phyloP scores from a whole-genome alignment of 2,329 filamentous ascomycete genomes.

The Mollisiaceae sp. region DNA sequence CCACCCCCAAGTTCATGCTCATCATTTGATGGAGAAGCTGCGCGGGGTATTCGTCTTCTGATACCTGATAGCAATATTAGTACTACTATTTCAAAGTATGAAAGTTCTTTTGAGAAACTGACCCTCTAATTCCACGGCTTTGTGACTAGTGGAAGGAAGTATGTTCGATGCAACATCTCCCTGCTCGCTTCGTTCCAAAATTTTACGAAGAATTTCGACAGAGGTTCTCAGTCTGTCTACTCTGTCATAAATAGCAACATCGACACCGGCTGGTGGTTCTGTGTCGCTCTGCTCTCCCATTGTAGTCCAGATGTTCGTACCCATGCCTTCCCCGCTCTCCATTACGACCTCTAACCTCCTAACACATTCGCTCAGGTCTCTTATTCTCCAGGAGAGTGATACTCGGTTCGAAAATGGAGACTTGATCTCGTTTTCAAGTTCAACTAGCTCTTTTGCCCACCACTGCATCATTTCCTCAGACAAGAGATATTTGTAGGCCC shows the following conservation, averaged over 20 bases:
- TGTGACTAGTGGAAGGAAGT: conserved; percentile 7
- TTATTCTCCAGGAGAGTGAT: conserved; percentile 9
- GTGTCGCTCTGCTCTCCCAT: not conserved
- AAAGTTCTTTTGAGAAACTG: conserved; percentile 8
- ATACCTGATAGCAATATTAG: conserved; percentile 6
- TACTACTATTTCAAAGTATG: not conserved
- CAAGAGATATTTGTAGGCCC: conserved; percentile 15
- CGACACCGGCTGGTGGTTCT: conserved; percentile 7
- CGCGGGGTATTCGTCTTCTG: conserved; percentile 14
- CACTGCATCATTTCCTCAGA: conserved; percentile 11
- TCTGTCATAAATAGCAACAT: conserved; percentile 13
- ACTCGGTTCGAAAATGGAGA: conserved; percentile 10
- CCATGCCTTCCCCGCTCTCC: conserved; percentile 8
- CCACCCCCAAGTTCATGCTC: conserved; percentile 8
- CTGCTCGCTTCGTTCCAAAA: conserved; percentile 2
- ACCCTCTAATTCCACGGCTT: not conserved
- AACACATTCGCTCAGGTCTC: conserved; percentile 7
- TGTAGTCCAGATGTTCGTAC: conserved; percentile 11
- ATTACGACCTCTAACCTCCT: not conserved
- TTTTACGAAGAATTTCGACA: conserved; percentile 9
- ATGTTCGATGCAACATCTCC: not conserved
- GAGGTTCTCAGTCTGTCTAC: conserved; percentile 1
- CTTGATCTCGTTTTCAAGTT: conserved; percentile 10
- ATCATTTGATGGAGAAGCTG: conserved; percentile 10
- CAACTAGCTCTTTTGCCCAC: conserved; percentile 12